Percentiles rank a stretch among this genome's conserved stretches.
These are phyloP conservation scores for Aspergillus olivimuriae DNA, from an alignment of 495 filamentous ascomycete genomes.

Conservation along the genomic window DNA sequence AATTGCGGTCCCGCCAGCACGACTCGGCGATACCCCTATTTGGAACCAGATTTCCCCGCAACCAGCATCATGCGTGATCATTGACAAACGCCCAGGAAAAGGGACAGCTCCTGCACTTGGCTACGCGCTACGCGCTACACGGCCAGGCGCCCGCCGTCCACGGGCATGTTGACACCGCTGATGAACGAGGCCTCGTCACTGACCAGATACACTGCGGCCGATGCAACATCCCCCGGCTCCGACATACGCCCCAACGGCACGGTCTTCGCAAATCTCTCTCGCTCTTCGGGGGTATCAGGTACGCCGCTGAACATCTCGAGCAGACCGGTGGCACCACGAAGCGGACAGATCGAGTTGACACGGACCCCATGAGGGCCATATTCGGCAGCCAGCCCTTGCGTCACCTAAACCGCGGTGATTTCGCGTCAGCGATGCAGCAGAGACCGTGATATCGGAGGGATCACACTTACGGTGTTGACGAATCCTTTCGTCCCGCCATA, in stretches of 20 bases:
- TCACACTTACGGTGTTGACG: conserved; percentile 38
- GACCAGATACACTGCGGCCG: conserved; percentile 1
- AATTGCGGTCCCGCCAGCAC: no score
- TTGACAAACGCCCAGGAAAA: no score
- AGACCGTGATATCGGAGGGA: no score
- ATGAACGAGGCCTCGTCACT: conserved; percentile 3
- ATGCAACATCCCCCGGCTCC: conserved; percentile 1
- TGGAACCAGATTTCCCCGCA: no score
- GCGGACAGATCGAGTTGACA: conserved; percentile 51
- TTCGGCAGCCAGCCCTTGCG: conserved; percentile 54
- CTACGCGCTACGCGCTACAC: no score
- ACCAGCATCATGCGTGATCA: no score
- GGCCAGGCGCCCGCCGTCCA: neutral
- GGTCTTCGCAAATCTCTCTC: conserved; percentile 49
- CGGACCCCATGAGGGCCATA: conserved; percentile 51
- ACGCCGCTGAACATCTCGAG: conserved; percentile 53
- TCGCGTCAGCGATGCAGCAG: no score
- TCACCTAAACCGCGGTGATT: conserved; percentile 34
- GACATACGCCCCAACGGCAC: conserved; percentile 32
- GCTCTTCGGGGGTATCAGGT: conserved; percentile 52
- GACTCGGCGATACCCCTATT: no score
- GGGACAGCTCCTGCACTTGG: no score
- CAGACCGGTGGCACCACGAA: conserved; percentile 47
- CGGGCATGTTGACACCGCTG: conserved; percentile 1
- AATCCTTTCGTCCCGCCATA: conserved; percentile 57